Evolutionary conservation across 192 early-diverging fungal species (phyloP), one percentile per base, ranked within the genome.

Genomic region (Chytriomyces confervae): DNA sequence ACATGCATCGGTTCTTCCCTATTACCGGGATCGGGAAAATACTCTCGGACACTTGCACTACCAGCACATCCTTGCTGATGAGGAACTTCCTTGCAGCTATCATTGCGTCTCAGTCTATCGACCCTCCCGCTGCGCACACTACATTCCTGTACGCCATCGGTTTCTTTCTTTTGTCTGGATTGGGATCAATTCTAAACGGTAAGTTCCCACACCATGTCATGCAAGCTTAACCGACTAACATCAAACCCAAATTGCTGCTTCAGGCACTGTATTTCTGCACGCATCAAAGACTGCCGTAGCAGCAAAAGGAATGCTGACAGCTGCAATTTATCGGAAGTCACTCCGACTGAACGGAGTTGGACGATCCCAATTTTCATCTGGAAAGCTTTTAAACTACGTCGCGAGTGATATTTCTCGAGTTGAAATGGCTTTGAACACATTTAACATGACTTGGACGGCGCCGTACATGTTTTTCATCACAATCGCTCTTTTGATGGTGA

Each of bases 361-460:
- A 5, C 85, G 90, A 44, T 83, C 86, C 50, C 77, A 86, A n/a
- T 90, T 90, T 64, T 87, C 84, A 29, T 80, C 86, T 75, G 91
- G 91, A 2, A 82, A 86, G 60, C 85, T 93, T 62, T 86, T 86
- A 63, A 92, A 88, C 69, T 79, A 94, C 68, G 92, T 93, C 82
- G 87, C 91, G 6, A 88, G 91, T 0, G 94, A 96, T 74, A 82
- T 92, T 6, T 84, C 86, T 45, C 89, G 89, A 71, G 81, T 94
- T 8, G 79, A 78, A 47, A 16, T 61, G 29, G 43, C 75, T 6
- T n/a, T 77, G 18, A 67, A 65, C 47, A 9, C 10, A 18, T 50
- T 77, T 50, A 45, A 77, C 61, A 66, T 77, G 65, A 61, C 46
- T 45, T 78, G 77, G 77, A 70, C 77, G 20, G 65, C 67, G 10